These are phyloP conservation scores for Ustilaginoidea virens DNA, from an alignment of 2,329 filamentous ascomycete genomes.

Conservation along the genomic window DNA sequence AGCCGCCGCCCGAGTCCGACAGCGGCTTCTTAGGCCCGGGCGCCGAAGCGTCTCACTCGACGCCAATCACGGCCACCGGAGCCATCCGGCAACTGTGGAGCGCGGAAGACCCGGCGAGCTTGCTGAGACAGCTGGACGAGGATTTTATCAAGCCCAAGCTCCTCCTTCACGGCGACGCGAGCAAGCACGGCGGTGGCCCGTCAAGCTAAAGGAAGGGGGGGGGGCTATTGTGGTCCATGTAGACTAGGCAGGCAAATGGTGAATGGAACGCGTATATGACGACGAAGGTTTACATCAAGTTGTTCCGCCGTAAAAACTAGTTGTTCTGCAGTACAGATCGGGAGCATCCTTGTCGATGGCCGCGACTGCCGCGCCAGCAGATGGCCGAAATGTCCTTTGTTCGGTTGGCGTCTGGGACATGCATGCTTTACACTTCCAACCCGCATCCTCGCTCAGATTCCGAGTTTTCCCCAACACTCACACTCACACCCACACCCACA, in stretches of 20 bases:
- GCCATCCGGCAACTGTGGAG: constrained; percentile 72
- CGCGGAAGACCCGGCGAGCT: constrained; percentile 72
- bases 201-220: background rate
- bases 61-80: constrained; percentile 52
- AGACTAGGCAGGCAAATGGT: background rate
- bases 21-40: constrained; percentile 16
- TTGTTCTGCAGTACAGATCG: too few relatives aligned
- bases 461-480: too few relatives aligned
- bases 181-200: constrained; percentile 11
- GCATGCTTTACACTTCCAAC: too few relatives aligned
- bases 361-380: too few relatives aligned
- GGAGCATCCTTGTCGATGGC: too few relatives aligned
- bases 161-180: constrained; percentile 53
- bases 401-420: too few relatives aligned
- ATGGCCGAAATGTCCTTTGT: too few relatives aligned
- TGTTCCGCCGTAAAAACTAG: too few relatives aligned
- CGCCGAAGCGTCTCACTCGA: constrained; percentile 14
- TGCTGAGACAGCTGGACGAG: constrained; percentile 88
- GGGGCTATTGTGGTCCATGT: background rate
- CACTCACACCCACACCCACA: too few relatives aligned
- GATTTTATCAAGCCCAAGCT: constrained; percentile 90
- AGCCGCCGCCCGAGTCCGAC: constrained; percentile 11
- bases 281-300: too few relatives aligned
- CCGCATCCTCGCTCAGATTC: too few relatives aligned
- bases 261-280: too few relatives aligned